Percentiles rank a stretch among this genome's conserved stretches.
Evolutionary conservation across 2,329 filamentous ascomycete genomes (phyloP).

Genomic region (Nemania diffusa): DNA sequence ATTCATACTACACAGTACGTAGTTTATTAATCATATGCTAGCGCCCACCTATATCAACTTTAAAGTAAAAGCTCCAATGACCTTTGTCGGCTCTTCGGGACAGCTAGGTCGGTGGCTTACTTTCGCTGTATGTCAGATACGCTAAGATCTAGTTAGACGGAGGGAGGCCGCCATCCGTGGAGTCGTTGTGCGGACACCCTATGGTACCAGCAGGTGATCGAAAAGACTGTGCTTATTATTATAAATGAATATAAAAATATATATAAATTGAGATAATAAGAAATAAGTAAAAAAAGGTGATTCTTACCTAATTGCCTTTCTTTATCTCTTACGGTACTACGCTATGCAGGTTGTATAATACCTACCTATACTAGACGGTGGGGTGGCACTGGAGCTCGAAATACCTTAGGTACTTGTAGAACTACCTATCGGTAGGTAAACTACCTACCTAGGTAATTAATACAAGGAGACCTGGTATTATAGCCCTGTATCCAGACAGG

Average conservation of each 20-base stretch:
- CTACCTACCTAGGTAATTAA: not conserved
- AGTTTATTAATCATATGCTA: not conserved
- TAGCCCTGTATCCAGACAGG: slow-evolving; percentile 17
- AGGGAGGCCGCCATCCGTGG: slow-evolving; percentile 29
- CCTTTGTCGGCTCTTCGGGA: not conserved
- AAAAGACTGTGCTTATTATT: too few species aligned
- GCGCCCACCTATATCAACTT: not conserved
- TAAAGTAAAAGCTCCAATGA: not conserved
- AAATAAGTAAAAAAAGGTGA: too few species aligned
- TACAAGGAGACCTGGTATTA: not conserved
- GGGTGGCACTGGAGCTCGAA: too few species aligned
- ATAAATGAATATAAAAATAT: not conserved
- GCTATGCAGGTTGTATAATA: too few species aligned
- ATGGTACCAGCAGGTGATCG: too few species aligned
- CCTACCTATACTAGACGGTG: too few species aligned
- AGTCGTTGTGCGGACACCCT: not conserved
- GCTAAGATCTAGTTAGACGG: slow-evolving; percentile 18
- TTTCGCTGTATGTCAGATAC: slow-evolving; percentile 17
- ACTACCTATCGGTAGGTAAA: too few species aligned
- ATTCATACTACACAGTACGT: not conserved
- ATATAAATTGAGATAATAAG: too few species aligned
- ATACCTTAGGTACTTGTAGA: too few species aligned
- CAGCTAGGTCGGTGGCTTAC: slow-evolving; percentile 7
- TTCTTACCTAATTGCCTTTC: too few species aligned
- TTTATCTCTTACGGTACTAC: too few species aligned